Evolutionary conservation across 306 rosid species (phyloP), one percentile per base, ranked within the genome.

Genomic region (Citrullus colocynthis): DNA sequence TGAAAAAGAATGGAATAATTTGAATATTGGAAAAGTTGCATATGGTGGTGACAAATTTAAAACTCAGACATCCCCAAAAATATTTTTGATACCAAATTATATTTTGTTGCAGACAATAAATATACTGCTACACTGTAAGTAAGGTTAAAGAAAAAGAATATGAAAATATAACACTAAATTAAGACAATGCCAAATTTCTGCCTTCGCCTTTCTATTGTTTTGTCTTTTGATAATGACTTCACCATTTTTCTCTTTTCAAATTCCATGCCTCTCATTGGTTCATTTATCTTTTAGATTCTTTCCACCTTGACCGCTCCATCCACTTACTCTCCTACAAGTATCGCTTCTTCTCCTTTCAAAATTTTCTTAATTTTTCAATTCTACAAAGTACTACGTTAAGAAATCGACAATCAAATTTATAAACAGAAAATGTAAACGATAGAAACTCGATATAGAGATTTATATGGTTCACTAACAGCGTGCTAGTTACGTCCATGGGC

Each of bases 201-300:
- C 55, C 55, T 55, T 69, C 55, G 55, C 14, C 54, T 69, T 3
- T 66, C 52, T 4, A 41, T n/a, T 66, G 74, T 66, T 66, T 41
- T 69, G 75, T 42, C 75, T n/a, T 42, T 41, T 69, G 75, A 69
- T n/a, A 69, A 41, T 69, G 75, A 69, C 75, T 66, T 66, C 34
- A 41, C 55, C 18, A 37, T 16, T 30, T 24, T 52, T 52, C 18
- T 14, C 16, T 65, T 69, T 69, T 67, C 32, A 69, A 67, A 42
- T 10, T 21, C 54, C 32, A 69, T 16, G 11, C 7, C 75, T 69
- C 44, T 1, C 69, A 6, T 32, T 62, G 20, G 8, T 60, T 28
- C 65, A 24, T 60, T 36, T 61, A 24, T 59, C 41, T 61, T 61
- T 24, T 15, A 14, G 20, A 34, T 7, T 62, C 69, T 62, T 15